Base-by-base conservation (phyloP, 805 yeast genomes). In the Candida gorgasii region DNA sequence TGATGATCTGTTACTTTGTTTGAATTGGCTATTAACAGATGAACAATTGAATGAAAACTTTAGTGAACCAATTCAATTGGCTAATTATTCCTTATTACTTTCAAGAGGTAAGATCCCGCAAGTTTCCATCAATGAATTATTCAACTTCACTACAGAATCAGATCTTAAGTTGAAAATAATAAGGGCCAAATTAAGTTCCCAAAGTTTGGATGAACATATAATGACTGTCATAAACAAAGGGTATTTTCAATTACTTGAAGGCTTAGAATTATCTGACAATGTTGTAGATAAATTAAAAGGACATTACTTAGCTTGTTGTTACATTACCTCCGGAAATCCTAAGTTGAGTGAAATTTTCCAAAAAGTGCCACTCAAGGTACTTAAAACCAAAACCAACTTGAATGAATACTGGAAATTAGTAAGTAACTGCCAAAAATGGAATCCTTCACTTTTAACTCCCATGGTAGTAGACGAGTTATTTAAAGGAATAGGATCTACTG, bases 1-100 rank as follows among this genome's bases (percentile, higher is more conserved):
- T 9, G 13, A 29, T 8, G 26, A 16, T 7, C 8, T 5, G 1
- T 36, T 38, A 13, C 5, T 30, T 8, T 12, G 13, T 2, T 40
- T 49, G 24, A 49, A 46, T 24, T 46, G 50, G 50, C 14, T 49
- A 16, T 37, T 49, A 11, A 18, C 37, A 22, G 19, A 33, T 9
- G 35, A 26, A 6, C 50, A 46, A 20, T 38, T 49, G 13, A 43
- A 49, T 27, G 16, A 40, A 4, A 40, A 30, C 8, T 49, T 46
- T 19, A 8, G 9, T n/a, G 50, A 44, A 32, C 13, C 16, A 5
- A 26, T 44, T 8, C 37, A 36, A 28, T 17, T 49, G 6, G 4
- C 8, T 12, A 49, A 49, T 36, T 44, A 20, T 24, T 16, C 19
- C 8, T n/a, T 42, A 9, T 34, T 49, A 13, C 7, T 44, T 5